A percentile compares a stretch with the other conserved stretches of the same genome.
phyloP scores from a whole-genome alignment of 345 rosid genomes.

The Brassica nigra region DNA sequence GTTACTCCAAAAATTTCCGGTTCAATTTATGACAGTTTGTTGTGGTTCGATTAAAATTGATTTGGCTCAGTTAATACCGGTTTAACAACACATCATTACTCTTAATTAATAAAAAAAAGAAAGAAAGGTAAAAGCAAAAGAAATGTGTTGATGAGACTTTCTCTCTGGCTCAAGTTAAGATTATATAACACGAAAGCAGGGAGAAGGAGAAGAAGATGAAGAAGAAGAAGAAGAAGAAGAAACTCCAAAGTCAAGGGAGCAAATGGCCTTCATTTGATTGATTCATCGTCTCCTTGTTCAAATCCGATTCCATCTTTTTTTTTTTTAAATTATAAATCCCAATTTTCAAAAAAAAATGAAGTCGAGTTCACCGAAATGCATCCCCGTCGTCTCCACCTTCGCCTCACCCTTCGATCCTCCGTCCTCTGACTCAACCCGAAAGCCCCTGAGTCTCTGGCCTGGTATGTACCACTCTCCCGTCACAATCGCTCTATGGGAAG shows the following conservation, averaged over 20 bases:
- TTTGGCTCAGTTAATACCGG: not conserved
- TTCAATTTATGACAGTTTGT: too few species aligned
- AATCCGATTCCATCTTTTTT: not conserved
- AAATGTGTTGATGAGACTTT: slow-evolving; percentile 1
- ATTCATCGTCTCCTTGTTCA: slow-evolving; percentile 28
- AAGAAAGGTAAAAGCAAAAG: not conserved
- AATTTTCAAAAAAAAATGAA: slow-evolving; percentile 27
- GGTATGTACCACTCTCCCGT: slow-evolving; percentile 91
- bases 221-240: not conserved
- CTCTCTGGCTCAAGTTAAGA: not conserved
- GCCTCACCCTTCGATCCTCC: slow-evolving; percentile 46
- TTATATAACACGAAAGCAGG: slow-evolving; percentile 1
- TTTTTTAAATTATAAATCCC: not conserved
- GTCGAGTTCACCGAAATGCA: slow-evolving; percentile 46
- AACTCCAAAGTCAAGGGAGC: slow-evolving; percentile 17
- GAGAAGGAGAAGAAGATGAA: not conserved
- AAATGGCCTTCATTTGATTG: slow-evolving; percentile 25
- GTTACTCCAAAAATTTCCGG: too few species aligned
- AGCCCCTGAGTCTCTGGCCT: slow-evolving; percentile 82
- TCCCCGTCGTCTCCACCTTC: slow-evolving; percentile 68
- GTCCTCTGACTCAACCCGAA: slow-evolving; percentile 46
- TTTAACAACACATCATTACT: not conserved
- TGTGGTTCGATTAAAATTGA: too few species aligned
- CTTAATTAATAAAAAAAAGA: too few species aligned
- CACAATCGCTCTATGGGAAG: slow-evolving; percentile 78